Conservation (phyloP, 768 basidiomycete genomes). For the Pleurotus giganteus region DNA sequence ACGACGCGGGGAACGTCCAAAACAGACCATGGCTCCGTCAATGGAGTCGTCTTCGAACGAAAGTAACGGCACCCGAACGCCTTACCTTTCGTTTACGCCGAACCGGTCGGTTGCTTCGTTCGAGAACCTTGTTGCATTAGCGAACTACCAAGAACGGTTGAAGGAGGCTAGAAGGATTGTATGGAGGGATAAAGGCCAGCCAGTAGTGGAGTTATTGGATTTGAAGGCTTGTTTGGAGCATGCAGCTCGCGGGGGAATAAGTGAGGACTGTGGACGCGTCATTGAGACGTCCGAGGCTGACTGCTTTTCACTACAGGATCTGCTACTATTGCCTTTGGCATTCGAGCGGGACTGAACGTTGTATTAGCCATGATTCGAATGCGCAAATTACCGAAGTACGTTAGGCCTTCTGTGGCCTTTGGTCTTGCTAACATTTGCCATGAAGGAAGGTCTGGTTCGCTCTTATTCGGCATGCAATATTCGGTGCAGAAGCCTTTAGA, state of each 20-base stretch:
- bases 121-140: constrained; percentile 81
- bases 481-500: constrained; percentile 78
- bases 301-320: constrained; percentile 24
- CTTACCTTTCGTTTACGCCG: constrained; percentile 47
- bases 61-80: constrained; percentile 1
- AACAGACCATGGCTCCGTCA: neutral
- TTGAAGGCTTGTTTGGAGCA: constrained; percentile 69
- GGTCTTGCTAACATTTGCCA: neutral
- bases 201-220: constrained; percentile 62
- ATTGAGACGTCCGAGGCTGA: neutral
- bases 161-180: constrained; percentile 75
- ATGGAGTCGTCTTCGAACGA: neutral
- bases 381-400: constrained; percentile 64
- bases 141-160: constrained; percentile 78
- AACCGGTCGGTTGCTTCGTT: constrained; percentile 69
- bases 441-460: constrained; percentile 60
- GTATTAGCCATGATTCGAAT: constrained; percentile 76
- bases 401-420: neutral
- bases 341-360: constrained; percentile 82
- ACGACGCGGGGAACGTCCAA: no score
- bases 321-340: constrained; percentile 73
- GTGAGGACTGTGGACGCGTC: constrained; percentile 40
- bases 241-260: constrained; percentile 64
- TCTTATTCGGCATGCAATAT: constrained; percentile 77
- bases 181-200: constrained; percentile 79